Base-by-base conservation (phyloP, 306 rosid genomes). In the Cucurbita pepo region DNA sequence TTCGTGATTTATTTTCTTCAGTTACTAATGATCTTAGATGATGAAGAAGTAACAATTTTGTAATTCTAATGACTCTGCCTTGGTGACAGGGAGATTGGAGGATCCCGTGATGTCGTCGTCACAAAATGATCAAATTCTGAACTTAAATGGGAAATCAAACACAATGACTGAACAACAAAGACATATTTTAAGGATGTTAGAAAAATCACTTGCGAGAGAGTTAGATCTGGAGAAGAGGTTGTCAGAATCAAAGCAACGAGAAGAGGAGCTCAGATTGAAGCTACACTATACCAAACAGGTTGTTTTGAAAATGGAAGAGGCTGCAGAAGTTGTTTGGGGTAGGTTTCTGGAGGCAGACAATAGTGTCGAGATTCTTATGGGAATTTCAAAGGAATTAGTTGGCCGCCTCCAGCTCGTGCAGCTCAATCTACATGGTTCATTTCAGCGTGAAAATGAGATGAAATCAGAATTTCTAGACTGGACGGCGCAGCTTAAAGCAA, bases 261-360 rank as follows among this genome's bases (percentile, higher is more conserved):
- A 89, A 78, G 82, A 83, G 63, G 96, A 89, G 45, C 80, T 91
- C 38, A 84, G 82, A 83, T 48, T 85, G 79, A 95, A 95, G 90
- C 88, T 95, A 45, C 95, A 77, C 73, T 84, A 83, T 82, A 86
- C 87, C 0, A 95, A 95, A 79, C 95, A 95, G 78, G 91, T 85
- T 45, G 81, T 91, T 16, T 79, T 82, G 69, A 86, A 63, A 76
- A 91, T 89, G 97, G 97, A 89, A 80, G 97, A 89, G 80, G 86
- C 97, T 19, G 86, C 95, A 7, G 88, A 86, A 85, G 89, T 89
- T 66, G 90, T 94, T 81, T 94, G 97, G 98, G 96, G 97, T 81
- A 87, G 98, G 81, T 94, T 94, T 79, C 79, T 95, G 41, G 99
- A 95, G 85, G 99, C 97, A n/a, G 97, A 95, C 59, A 91, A 84